A percentile compares a stretch with the other conserved stretches of the same genome.
Conservation (phyloP, 768 basidiomycete genomes). For the Calvatia gigantea region DNA sequence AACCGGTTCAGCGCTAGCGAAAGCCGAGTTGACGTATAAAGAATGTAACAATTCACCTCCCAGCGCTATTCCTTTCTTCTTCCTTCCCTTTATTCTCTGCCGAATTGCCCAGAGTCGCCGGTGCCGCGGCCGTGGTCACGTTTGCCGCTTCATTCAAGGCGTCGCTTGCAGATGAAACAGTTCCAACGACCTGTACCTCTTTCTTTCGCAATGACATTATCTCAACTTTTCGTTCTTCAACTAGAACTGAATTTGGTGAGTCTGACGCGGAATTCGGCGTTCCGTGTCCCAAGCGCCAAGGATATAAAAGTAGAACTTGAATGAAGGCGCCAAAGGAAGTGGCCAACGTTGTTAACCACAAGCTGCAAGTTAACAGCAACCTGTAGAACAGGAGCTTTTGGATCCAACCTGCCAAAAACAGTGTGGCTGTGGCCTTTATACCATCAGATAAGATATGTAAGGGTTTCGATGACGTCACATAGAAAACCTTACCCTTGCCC, state of each 20-base stretch:
- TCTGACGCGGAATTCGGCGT: too few relatives aligned
- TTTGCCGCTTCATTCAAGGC: neutral
- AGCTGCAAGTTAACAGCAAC: too few relatives aligned
- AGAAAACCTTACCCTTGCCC: neutral
- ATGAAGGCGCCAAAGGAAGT: too few relatives aligned
- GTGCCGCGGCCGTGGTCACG: neutral
- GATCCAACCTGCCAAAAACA: neutral
- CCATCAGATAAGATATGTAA: constrained; percentile 11
- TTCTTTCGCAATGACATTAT: neutral
- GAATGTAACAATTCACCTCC: neutral
- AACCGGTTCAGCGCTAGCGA: neutral
- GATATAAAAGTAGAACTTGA: too few relatives aligned
- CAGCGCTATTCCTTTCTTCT: neutral
- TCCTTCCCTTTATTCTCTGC: neutral
- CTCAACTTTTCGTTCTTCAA: too few relatives aligned
- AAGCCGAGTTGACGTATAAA: neutral
- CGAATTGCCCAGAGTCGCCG: neutral
- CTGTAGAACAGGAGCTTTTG: neutral
- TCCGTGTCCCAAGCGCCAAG: too few relatives aligned
- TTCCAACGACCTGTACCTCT: neutral
- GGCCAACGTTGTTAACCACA: too few relatives aligned
- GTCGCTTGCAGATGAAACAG: neutral
- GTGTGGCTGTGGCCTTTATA: neutral
- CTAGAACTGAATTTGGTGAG: too few relatives aligned
- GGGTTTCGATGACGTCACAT: neutral